phyloP scores from a whole-genome alignment of 345 rosid genomes.

The Cardamine chenopodiifolia region DNA sequence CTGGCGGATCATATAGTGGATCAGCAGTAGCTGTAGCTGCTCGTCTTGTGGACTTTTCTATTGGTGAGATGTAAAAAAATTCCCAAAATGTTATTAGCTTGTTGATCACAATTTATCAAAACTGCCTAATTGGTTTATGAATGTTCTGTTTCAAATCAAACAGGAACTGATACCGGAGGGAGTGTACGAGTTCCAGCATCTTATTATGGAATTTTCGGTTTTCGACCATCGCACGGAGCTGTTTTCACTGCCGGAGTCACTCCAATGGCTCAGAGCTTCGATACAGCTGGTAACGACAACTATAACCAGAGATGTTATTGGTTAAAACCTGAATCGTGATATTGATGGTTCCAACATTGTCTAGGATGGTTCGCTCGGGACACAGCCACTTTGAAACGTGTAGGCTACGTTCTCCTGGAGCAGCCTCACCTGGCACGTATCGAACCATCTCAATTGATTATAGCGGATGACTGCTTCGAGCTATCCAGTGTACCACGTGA shows the following conservation, averaged over 20 bases:
- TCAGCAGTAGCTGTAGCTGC: slow-evolving; percentile 97
- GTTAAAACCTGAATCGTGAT: not conserved
- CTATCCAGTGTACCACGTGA: slow-evolving; percentile 63
- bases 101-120: not conserved
- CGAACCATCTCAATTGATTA: slow-evolving; percentile 56
- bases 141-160: slow-evolving; percentile 23
- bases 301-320: not conserved
- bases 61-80: slow-evolving; percentile 50
- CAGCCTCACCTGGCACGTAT: slow-evolving; percentile 41
- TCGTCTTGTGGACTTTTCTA: slow-evolving; percentile 76
- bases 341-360: slow-evolving; percentile 18
- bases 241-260: slow-evolving; percentile 65
- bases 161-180: slow-evolving; percentile 96
- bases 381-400: slow-evolving; percentile 59
- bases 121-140: not conserved
- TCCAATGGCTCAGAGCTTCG: slow-evolving; percentile 90
- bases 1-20: slow-evolving; percentile 98
- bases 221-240: slow-evolving; percentile 70
- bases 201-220: slow-evolving; percentile 76
- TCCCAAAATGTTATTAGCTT: not conserved
- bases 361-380: slow-evolving; percentile 95
- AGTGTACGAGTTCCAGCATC: slow-evolving; percentile 90
- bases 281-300: slow-evolving; percentile 78
- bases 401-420: slow-evolving; percentile 66
- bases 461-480: slow-evolving; percentile 75